Conservation (phyloP, 768 basidiomycete species). For the Lactarius evosmus region DNA sequence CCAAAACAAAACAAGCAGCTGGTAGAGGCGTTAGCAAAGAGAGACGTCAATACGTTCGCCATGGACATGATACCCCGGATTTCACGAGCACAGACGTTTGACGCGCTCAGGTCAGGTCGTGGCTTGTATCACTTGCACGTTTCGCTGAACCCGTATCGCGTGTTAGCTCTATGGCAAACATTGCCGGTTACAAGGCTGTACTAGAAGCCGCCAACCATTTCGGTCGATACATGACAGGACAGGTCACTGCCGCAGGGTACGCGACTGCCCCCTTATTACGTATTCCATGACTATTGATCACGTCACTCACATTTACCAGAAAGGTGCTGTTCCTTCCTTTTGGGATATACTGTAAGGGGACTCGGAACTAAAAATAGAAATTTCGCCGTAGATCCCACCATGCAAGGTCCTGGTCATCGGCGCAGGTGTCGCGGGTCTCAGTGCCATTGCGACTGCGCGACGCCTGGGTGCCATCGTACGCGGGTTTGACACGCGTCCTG, state of each 20-base stretch:
- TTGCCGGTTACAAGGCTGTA: constrained; percentile 90
- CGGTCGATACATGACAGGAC: constrained; percentile 85
- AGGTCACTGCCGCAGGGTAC: constrained; percentile 87
- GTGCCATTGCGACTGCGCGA: constrained; percentile 82
- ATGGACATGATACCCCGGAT: constrained; percentile 94
- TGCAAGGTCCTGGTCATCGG: constrained; percentile 86
- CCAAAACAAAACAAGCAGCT: constrained; percentile 76
- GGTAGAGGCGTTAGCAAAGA: constrained; percentile 64
- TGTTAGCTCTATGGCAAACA: constrained; percentile 86
- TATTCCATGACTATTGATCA: background rate
- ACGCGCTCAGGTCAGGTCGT: constrained; percentile 66
- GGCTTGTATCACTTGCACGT: background rate
- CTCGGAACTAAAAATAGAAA: constrained; percentile 8
- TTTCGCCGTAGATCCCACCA: constrained; percentile 63
- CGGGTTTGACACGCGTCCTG: constrained; percentile 83
- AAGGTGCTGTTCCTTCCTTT: constrained; percentile 37
- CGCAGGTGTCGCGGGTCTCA: constrained; percentile 84
- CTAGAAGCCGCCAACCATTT: constrained; percentile 88
- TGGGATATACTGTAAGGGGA: background rate
- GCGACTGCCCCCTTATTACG: constrained; percentile 32
- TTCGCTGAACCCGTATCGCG: background rate
- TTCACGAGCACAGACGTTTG: constrained; percentile 86
- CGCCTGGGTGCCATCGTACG: constrained; percentile 85
- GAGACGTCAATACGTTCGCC: constrained; percentile 71
- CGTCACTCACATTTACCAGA: constrained; percentile 31